Evolutionary conservation across 2,329 filamentous ascomycete genomes (phyloP).

Genomic region (Sporothrix variecibatus): DNA sequence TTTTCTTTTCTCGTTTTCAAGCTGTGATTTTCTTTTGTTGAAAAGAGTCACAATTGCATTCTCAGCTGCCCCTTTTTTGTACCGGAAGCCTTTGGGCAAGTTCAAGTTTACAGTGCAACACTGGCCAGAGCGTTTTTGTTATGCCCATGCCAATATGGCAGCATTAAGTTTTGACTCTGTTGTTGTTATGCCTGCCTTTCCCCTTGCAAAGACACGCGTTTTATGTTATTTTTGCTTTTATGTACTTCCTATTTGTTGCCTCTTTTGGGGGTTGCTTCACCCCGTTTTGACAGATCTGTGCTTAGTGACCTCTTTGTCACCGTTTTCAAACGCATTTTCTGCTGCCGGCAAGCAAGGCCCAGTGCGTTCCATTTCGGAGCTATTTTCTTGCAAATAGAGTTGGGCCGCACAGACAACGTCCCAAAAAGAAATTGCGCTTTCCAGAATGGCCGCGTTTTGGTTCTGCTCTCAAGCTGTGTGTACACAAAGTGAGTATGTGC

Average conservation of each 20-base stretch:
- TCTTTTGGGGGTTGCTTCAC: background rate
- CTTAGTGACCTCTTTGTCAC: background rate
- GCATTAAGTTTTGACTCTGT: background rate
- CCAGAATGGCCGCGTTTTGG: constrained; percentile 7
- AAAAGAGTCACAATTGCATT: background rate
- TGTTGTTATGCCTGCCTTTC: constrained; percentile 1
- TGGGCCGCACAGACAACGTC: constrained; percentile 20
- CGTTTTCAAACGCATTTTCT: constrained; percentile 2
- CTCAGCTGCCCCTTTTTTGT: background rate
- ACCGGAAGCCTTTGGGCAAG: background rate
- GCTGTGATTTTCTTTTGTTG: background rate
- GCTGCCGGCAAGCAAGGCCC: background rate
- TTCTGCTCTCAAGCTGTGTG: constrained; percentile 4
- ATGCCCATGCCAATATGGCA: background rate
- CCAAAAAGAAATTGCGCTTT: constrained; percentile 12
- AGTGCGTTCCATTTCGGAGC: constrained; percentile 15
- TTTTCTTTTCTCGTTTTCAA: background rate
- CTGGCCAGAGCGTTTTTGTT: background rate
- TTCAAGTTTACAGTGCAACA: background rate
- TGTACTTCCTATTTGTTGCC: background rate
- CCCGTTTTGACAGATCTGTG: background rate
- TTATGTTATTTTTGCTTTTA: background rate
- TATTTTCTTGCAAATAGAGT: constrained; percentile 11
- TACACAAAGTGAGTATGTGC: background rate
- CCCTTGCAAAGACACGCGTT: background rate